Conservation (phyloP, 1,139 yeast genomes). For the Taphrina populina region DNA sequence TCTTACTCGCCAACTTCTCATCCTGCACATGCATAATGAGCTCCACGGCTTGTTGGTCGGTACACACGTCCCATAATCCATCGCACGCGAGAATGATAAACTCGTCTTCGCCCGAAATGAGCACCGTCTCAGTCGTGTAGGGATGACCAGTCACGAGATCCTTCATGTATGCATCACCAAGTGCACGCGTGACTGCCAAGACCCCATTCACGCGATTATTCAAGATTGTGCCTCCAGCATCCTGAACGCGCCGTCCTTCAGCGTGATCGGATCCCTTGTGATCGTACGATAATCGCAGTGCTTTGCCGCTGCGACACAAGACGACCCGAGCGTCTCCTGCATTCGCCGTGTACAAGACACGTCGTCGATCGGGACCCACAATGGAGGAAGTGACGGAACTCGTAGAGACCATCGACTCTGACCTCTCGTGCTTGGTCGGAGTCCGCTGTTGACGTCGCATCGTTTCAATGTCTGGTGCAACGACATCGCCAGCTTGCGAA, state of each 20-base stretch:
- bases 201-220: slow-evolving; percentile 94
- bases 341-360: slow-evolving; percentile 88
- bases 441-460: slow-evolving; percentile 5
- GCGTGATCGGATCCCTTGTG: slow-evolving; percentile 85
- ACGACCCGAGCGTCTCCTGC: slow-evolving; percentile 93
- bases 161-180: slow-evolving; percentile 94
- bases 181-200: slow-evolving; percentile 86
- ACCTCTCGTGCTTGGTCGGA: neutral
- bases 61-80: slow-evolving; percentile 91
- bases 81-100: slow-evolving; percentile 88
- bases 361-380: slow-evolving; percentile 33
- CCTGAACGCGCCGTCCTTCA: slow-evolving; percentile 72
- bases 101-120: slow-evolving; percentile 58
- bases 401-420: slow-evolving; percentile 2
- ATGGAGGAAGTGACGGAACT: slow-evolving; percentile 3
- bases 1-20: slow-evolving; percentile 67
- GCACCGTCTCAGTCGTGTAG: slow-evolving; percentile 82
- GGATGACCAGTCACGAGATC: slow-evolving; percentile 87
- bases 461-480: slow-evolving; percentile 9
- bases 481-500: slow-evolving; percentile 5
- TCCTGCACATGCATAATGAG: slow-evolving; percentile 57
- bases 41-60: slow-evolving; percentile 78
- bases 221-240: slow-evolving; percentile 82
- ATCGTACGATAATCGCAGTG: slow-evolving; percentile 81
- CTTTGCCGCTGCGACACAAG: slow-evolving; percentile 63